Base-by-base conservation (phyloP, 345 rosid genomes). In the Sonneratia alba region DNA sequence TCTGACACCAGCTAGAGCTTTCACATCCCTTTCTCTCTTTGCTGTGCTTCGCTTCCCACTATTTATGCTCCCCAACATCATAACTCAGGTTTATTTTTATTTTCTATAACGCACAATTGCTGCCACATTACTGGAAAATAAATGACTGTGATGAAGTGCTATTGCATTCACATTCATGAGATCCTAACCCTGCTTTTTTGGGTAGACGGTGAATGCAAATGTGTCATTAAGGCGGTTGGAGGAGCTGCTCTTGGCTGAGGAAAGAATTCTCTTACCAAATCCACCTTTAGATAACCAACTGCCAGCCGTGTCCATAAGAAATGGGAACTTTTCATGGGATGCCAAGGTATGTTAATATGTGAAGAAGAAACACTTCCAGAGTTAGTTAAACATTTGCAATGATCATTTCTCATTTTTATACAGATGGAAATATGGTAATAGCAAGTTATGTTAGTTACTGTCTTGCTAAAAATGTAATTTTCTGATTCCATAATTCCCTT, bases 241-340 rank as follows among this genome's bases (percentile, higher is more conserved):
- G 76, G 97, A 92, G 77, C 87, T 92, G 43, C 80, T 92, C 78
- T 69, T 92, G 80, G 76, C 93, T 16, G 97, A 92, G 70, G 99
- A 92, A 84, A 87, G 96, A 81, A 72, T 79, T 82, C 83, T 95
- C 69, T 76, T 77, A 64, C 88, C 84, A 67, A 95, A 95, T 71
- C 94, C 96, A 72, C 96, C 97, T 47, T 86, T 85, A 81, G 85
- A 84, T 70, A 88, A 83, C 36, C 90, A 79, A 66, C 81, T 78
- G 81, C 90, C 99, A 43, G 90, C 96, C 68, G 81, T 95, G 77
- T 90, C 92, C 55, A 92, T 95, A 15, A 84, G 84, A 82, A 73
- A 89, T 76, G 99, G 99, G 65, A 68, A 72, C 70, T 95, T 92
- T 79, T 92, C 94, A 69, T 95, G 99, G 99, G 93, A 95, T 76